Conservation (phyloP, 208 protist species). For the Acanthamoeba quina region DNA sequence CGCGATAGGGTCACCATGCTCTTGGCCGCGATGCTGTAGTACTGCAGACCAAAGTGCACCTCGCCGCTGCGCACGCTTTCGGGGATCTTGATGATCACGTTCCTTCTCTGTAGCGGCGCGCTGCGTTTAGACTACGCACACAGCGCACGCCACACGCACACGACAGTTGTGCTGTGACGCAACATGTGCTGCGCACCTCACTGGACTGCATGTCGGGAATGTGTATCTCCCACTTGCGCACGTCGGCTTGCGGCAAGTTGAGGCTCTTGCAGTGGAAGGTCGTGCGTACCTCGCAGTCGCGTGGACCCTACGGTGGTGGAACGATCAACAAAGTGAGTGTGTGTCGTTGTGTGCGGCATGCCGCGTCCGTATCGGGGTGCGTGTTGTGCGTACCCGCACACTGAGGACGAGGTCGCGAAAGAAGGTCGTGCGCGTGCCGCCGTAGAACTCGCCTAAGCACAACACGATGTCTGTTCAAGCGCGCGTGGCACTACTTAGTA, state of each 20-base stretch:
- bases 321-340: too few relatives aligned
- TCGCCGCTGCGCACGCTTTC: neutral
- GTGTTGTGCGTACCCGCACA: neutral
- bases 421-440: neutral
- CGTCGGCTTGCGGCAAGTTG: neutral
- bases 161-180: too few relatives aligned
- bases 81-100: slow-evolving; percentile 17
- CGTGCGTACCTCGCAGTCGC: neutral
- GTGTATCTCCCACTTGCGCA: neutral
- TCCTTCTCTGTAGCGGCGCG: slow-evolving; percentile 7
- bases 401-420: neutral
- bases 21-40: slow-evolving; percentile 8
- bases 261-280: neutral
- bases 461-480: neutral
- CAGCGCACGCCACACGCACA: too few relatives aligned
- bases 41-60: neutral
- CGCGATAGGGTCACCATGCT: neutral
- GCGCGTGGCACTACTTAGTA: neutral
- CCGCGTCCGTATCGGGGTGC: too few relatives aligned
- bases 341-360: too few relatives aligned
- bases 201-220: slow-evolving; percentile 41
- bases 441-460: slow-evolving; percentile 23
- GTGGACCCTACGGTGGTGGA: neutral
- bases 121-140: neutral
- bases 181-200: neutral